These are phyloP conservation scores for Sinapis alba DNA, from an alignment of 441 rosid genomes.

Conservation along the genomic window DNA sequence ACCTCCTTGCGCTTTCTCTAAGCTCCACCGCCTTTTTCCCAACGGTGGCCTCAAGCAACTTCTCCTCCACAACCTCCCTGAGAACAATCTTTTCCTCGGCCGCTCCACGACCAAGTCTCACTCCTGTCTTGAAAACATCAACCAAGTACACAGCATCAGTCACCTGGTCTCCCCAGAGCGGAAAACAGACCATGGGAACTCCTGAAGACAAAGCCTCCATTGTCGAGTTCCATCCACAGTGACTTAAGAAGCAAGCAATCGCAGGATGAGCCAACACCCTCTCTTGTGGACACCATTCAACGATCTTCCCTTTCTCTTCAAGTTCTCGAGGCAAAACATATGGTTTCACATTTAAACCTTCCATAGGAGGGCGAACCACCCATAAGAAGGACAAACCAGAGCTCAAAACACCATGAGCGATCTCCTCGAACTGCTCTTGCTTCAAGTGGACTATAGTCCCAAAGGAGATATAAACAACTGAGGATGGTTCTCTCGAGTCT, in stretches of 20 bases:
- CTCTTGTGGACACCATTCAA: background rate
- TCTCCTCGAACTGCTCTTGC: conserved; percentile 64
- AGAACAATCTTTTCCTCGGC: background rate
- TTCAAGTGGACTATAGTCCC: conserved; percentile 54
- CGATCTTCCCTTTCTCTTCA: background rate
- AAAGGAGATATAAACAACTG: conserved; percentile 68
- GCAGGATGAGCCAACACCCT: conserved; percentile 2
- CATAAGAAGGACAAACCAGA: conserved; percentile 49
- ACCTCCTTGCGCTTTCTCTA: background rate
- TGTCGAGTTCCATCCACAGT: conserved; percentile 39
- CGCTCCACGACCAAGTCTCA: conserved; percentile 22
- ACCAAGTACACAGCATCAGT: conserved; percentile 7
- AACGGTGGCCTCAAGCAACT: conserved; percentile 11
- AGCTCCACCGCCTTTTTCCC: conserved; percentile 18
- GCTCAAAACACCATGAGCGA: conserved; percentile 53
- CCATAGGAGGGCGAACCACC: conserved; percentile 56
- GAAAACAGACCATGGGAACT: conserved; percentile 18
- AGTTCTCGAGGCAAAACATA: background rate
- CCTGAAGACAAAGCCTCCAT: conserved; percentile 18
- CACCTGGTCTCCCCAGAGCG: conserved; percentile 8
- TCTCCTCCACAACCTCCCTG: conserved; percentile 9
- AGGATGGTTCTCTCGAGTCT: conserved; percentile 45
- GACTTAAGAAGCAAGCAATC: conserved; percentile 3
- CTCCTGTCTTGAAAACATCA: conserved; percentile 33
- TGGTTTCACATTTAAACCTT: conserved; percentile 18